A percentile compares a stretch with the other conserved stretches of the same genome.
phyloP scores from a whole-genome alignment of 2,329 filamentous ascomycete species.

The Epichloe festucae region DNA sequence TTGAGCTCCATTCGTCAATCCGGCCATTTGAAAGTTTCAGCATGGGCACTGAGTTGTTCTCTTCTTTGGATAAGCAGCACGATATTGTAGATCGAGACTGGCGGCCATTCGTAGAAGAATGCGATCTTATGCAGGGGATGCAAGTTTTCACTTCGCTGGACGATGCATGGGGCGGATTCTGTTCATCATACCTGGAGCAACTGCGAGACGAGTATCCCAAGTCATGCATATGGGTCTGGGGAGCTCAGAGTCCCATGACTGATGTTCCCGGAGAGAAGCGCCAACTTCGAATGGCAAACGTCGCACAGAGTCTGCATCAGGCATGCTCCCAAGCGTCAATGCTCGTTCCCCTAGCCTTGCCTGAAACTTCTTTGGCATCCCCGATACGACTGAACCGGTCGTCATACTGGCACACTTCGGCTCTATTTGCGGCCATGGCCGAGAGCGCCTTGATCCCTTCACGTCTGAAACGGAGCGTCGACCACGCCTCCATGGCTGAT shows the following conservation, averaged over 20 bases:
- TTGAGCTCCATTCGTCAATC: slow-evolving; percentile 65
- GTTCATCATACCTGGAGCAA: slow-evolving; percentile 58
- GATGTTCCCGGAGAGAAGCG: slow-evolving; percentile 39
- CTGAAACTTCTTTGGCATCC: slow-evolving; percentile 40
- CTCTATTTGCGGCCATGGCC: slow-evolving; percentile 59
- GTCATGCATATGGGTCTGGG: slow-evolving; percentile 77
- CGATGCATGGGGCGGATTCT: slow-evolving; percentile 73
- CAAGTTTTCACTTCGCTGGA: slow-evolving; percentile 62
- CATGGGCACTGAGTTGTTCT: slow-evolving; percentile 66
- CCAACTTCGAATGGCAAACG: slow-evolving; percentile 53
- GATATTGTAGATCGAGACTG: slow-evolving; percentile 87
- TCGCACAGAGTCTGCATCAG: slow-evolving; percentile 56
- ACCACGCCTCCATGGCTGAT: slow-evolving; percentile 39
- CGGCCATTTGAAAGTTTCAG: slow-evolving; percentile 88
- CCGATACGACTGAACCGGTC: slow-evolving; percentile 46
- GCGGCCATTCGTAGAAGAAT: slow-evolving; percentile 80
- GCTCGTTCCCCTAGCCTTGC: slow-evolving; percentile 60
- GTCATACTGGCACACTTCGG: slow-evolving; percentile 71
- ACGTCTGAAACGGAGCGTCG: slow-evolving; percentile 41
- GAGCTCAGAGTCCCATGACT: slow-evolving; percentile 49
- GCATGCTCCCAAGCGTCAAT: slow-evolving; percentile 61
- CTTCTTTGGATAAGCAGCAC: slow-evolving; percentile 60
- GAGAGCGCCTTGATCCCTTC: slow-evolving; percentile 71
- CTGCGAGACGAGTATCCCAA: slow-evolving; percentile 88
- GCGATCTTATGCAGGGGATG: slow-evolving; percentile 80